Evolutionary conservation across 1,284 basidiomycete species (phyloP).

Genomic region (Boletus sp.): DNA sequence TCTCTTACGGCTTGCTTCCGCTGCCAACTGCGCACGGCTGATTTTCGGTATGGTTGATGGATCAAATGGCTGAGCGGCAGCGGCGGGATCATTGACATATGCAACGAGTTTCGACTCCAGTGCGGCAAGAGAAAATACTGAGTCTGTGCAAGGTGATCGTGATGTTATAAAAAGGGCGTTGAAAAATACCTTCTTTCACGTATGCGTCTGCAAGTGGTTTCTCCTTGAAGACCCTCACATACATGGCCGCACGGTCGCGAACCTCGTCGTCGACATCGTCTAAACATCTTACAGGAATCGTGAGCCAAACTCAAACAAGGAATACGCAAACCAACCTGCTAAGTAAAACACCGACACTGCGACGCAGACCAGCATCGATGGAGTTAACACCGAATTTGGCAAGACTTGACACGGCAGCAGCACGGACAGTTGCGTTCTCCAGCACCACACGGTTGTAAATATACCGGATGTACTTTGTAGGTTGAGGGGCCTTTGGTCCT

Average conservation of each 20-base stretch:
- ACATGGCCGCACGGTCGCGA: slow-evolving; percentile 95
- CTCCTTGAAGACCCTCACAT: slow-evolving; percentile 85
- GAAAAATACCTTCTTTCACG: slow-evolving; percentile 80
- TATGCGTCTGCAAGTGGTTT: slow-evolving; percentile 83
- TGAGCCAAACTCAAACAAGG: slow-evolving; percentile 13
- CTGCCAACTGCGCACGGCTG: slow-evolving; percentile 86
- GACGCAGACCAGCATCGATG: slow-evolving; percentile 76
- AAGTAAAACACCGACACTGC: slow-evolving; percentile 86
- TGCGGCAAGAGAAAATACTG: slow-evolving; percentile 86
- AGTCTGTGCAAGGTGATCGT: slow-evolving; percentile 58
- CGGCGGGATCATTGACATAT: slow-evolving; percentile 83
- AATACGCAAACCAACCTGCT: slow-evolving; percentile 61
- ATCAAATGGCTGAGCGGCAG: slow-evolving; percentile 77
- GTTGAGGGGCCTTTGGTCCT: slow-evolving; percentile 94
- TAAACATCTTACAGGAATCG: slow-evolving; percentile 69
- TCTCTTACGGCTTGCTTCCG: slow-evolving; percentile 77
- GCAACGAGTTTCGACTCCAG: slow-evolving; percentile 87
- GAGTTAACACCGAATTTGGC: slow-evolving; percentile 97
- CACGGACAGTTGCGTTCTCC: slow-evolving; percentile 97
- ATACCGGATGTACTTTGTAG: slow-evolving; percentile 98
- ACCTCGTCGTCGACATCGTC: slow-evolving; percentile 99
- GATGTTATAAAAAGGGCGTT: not conserved
- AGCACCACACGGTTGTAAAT: slow-evolving; percentile 99
- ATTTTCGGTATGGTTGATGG: slow-evolving; percentile 85
- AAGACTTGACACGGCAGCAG: slow-evolving; percentile 92